A percentile compares a stretch with the other conserved stretches of the same genome.
Evolutionary conservation across 2,329 filamentous ascomycete genomes (phyloP).

Genomic region (Dendrostoma leiphaemia): DNA sequence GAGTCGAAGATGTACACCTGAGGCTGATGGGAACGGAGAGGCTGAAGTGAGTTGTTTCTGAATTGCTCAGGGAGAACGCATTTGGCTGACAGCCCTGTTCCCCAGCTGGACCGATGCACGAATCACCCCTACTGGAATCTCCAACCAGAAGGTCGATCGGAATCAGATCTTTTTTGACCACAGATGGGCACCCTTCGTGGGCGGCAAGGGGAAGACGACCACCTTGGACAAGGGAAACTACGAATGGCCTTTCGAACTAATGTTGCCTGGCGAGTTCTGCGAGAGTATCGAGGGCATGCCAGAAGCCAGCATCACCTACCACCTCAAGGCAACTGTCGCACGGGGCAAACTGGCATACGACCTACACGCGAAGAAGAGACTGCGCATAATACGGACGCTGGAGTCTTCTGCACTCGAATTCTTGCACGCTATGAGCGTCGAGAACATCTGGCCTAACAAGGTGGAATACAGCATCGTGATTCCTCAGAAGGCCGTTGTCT

Average conservation of each 20-base stretch:
- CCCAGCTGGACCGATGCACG: conserved; percentile 50
- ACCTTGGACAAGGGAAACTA: conserved; percentile 73
- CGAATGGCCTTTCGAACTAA: conserved; percentile 76
- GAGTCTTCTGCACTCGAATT: conserved; percentile 75
- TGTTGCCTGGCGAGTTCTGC: conserved; percentile 68
- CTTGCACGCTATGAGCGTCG: conserved; percentile 87
- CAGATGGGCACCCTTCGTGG: conserved; percentile 66
- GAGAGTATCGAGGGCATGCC: conserved; percentile 90
- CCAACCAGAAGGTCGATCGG: conserved; percentile 58
- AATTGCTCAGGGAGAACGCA: background rate
- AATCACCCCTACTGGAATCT: conserved; percentile 56
- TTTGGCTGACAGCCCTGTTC: conserved; percentile 19
- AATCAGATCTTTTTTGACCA: conserved; percentile 63
- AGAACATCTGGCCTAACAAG: conserved; percentile 98
- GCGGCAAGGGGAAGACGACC: conserved; percentile 52
- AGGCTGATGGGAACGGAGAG: conserved; percentile 69
- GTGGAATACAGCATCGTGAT: conserved; percentile 93
- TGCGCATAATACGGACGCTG: conserved; percentile 75
- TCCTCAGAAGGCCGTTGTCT: conserved; percentile 90
- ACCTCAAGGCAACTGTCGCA: conserved; percentile 84
- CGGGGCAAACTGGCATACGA: conserved; percentile 88
- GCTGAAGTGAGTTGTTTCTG: conserved; percentile 55
- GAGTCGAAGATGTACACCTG: conserved; percentile 71
- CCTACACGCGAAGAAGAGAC: conserved; percentile 73
- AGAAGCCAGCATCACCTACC: conserved; percentile 86